Evolutionary conservation across 2,329 filamentous ascomycete species (phyloP), one percentile per base, ranked within the genome.

Genomic region (Alternaria triticimaculans): DNA sequence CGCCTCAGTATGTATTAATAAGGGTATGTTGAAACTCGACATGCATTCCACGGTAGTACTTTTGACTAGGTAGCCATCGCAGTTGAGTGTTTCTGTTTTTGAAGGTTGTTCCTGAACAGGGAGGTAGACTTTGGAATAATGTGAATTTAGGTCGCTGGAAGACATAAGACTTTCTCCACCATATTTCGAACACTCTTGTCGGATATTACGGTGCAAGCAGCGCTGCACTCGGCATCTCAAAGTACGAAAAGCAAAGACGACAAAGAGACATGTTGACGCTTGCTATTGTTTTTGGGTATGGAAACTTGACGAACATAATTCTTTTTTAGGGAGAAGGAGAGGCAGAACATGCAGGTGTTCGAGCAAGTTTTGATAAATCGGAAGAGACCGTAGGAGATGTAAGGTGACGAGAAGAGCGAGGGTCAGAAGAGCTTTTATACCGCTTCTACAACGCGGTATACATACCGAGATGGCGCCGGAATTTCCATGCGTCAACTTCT

Each of bases 401-500:
- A 3, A 41, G 2, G 37, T 10, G 37, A 41, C 37, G 18, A 41
- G 37, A 41, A 41, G 9, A 41, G 15, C 9, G 0, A 18, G 18
- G 37, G 15, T 6, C 37, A 0, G 37, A 41, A 41, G n/a, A 41
- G n/a, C n/a, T 18, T 41, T 41, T 18, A 41, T 18, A 41, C 2
- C 4, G n/a, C 37, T 6, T 41, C 37, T 41, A 3, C 0, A 18
- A 41, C 37, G 37, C 1, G 0, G 0, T 0, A 41, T 41, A 0
- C 0, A 18, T 41, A 41, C 15, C 8, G 37, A 18, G 8, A 41
- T 41, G 0, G 37, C 15, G 9, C n/a, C n/a, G 3, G 37, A 18
- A 41, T 8, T 11, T 18, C 0, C 0, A n/a, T 41, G 3, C 0
- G 0, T 41, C n/a, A 18, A 41, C 8, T 41, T 18, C 37, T 18